phyloP scores from a whole-genome alignment of 1,139 yeast species.

The Debaryomyces coudertii region DNA sequence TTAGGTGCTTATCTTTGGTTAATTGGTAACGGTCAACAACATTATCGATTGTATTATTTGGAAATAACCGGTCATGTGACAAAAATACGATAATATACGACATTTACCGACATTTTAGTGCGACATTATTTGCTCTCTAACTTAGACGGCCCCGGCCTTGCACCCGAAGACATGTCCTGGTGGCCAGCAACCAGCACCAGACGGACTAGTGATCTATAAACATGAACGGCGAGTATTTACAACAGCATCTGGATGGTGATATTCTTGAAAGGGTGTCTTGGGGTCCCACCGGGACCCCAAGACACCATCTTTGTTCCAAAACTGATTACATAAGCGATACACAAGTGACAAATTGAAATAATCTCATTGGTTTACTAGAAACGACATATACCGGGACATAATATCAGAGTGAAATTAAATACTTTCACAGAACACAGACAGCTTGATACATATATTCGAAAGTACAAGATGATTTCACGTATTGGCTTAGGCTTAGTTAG shows the following conservation, averaged over 20 bases:
- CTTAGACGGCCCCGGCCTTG: neutral
- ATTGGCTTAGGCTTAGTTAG: constrained; percentile 26
- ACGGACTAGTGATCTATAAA: neutral
- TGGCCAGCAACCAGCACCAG: neutral
- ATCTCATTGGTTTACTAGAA: constrained; percentile 4
- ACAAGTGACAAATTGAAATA: constrained; percentile 6
- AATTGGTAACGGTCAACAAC: neutral
- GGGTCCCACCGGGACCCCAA: too few relatives aligned
- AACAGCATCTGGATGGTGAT: neutral
- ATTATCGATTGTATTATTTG: neutral
- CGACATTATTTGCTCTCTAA: neutral
- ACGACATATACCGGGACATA: constrained; percentile 7
- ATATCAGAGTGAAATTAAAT: neutral
- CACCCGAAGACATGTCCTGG: neutral
- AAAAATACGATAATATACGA: neutral
- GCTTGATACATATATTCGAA: neutral
- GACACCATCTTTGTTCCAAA: neutral
- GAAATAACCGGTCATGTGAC: neutral
- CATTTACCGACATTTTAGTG: neutral
- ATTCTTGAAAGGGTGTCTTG: neutral
- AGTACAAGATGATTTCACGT: constrained; percentile 22
- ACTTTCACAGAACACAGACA: neutral
- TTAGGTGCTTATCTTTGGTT: constrained; percentile 5
- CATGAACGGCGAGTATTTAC: too few relatives aligned
- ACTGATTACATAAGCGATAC: neutral